Evolutionary conservation across 257 asterid genomes (phyloP), one percentile per base, ranked within the genome.

Genomic region (Leptodermis oblonga): DNA sequence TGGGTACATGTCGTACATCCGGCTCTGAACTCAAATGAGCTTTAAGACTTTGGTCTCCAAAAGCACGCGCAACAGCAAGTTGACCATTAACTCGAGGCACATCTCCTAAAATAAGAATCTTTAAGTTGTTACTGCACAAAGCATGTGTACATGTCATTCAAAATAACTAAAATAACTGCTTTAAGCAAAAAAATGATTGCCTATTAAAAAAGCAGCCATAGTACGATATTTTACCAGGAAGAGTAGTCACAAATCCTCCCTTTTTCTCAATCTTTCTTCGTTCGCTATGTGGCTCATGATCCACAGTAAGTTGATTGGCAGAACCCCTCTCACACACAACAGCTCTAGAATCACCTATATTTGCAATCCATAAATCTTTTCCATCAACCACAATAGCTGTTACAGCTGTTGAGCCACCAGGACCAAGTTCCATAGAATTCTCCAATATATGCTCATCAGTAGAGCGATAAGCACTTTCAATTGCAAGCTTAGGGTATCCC

Each of bases 31-130:
- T 86, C 83, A 90, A 70, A 74, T 87, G 95, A 1, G 91, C 89
- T 78, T 90, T 90, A 62, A 90, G 88, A 72, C 86, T 90, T 73
- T 87, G 90, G 68, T 90, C 97, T 59, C 97, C 95, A 73, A 87
- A 90, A 36, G 95, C 92, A 49, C 92, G 92, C 26, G 97, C 92
- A 61, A 87, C 95, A 20, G 95, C 97, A 45, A 90, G 88, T 62
- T 90, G 97, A 30, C 95, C 97, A 60, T 90, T 87, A 55, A 90
- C 97, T 7, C 95, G 88, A 54, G 97, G 92, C 68, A 90, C 97
- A 45, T 86, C 97, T 48, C 97, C 95, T 87, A 86, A 68, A 77
- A 77, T 41, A 72, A 54, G 58, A 72, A 59, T 56, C 61, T 74
- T 73, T 58, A 72, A 80, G 45, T 78, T 49, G 45, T 48, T 67